Evolutionary conservation across 208 protist species (phyloP), one percentile per base, ranked within the genome.

Genomic region (Trypanosoma lewisi): DNA sequence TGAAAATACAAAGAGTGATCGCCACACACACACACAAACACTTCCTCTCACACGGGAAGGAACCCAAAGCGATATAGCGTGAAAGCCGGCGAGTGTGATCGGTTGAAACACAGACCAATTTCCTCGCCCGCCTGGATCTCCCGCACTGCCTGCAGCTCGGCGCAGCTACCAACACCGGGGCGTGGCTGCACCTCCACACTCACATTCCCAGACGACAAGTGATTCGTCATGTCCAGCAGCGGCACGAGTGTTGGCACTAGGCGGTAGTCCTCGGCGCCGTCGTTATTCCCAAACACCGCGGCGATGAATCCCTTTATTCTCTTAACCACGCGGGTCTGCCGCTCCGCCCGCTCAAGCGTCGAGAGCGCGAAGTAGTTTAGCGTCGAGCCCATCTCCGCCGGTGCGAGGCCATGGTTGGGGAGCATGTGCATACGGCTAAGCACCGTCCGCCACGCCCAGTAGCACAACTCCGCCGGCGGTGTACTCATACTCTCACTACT

Each of bases 41-140:
- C 23, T 27, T 62, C 12, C 30, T 17, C 36, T 65, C 39, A 73
- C 14, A 72, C 33, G 5, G 86, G 86, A 62, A 93, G 77, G 51
- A 93, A 93, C 16, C 86, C 86, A 63, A 93, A 93, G 33, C 86
- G 82, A 60, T 87, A 93, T 17, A 93, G 76, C 28, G 78, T 69
- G 54, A 93, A 93, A 4, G 83, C 77, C 0, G 73, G 75, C 3
- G 76, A 53, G 17, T 89, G 86, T 6, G 82, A 82, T 28, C 75
- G 33, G 68, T 86, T 90, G 71, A 82, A 93, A 53, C 83, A 78
- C 62, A 93, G 66, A 12, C 86, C 82, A 42, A 93, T 83, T 44
- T 71, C 48, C 74, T 93, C 86, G 9, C 86, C 86, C n/a, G 60
- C 75, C 8, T 83, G 70, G 21, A 93, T 87, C 44, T 78, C 70